Base-by-base conservation (phyloP, 352 stramenopile genomes). In the Phytophthora boehmeriae region DNA sequence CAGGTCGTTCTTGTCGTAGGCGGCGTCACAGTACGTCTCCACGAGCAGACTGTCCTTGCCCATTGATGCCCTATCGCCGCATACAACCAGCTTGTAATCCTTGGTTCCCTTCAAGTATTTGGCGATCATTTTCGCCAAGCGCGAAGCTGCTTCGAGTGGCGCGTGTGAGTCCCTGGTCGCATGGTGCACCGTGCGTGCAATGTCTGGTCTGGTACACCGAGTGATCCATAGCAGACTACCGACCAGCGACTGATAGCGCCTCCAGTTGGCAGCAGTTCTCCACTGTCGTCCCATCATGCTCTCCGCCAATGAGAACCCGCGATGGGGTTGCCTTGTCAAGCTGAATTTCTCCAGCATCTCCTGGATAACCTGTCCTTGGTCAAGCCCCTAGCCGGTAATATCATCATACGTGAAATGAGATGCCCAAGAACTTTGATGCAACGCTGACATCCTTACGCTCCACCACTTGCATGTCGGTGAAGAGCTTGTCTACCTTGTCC, bases 201-300 rank as follows among this genome's bases (percentile, higher is more conserved):
- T 76, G 50, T 72, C 73, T 0, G 63, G 63, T 8, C 67, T 16
- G 2, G 66, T 78, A 46, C 63, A 80, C 4, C 68, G n/a, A 1
- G 68, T 22, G 4, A 71, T 60, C 67, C 71, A 83, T 1, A 80
- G 44, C 17, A 83, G 47, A 10, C 60, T 80, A 0, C 67, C 70
- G 0, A 78, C 57, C 5, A 85, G 14, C 0, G 69, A 76, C 63
- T 73, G 66, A n/a, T 52, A 4, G 9, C 16, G 14, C 20, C 28
- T 16, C 4, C 20, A 0, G 13, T 44, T 9, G 49, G 59, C 25
- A 73, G 48, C 16, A 63, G 17, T 1, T 61, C 44, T 32, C 32
- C 38, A 0, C 38, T 14, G 4, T 43, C 30, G 8, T 23, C 39
- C 9, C 27, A n/a, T n/a, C 47, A 6, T 54, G 4, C 1, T 63